Percentiles rank a stretch among this genome's conserved stretches.
phyloP scores from a whole-genome alignment of 1,139 yeast genomes.

The Nakaseomyces delphensis region DNA sequence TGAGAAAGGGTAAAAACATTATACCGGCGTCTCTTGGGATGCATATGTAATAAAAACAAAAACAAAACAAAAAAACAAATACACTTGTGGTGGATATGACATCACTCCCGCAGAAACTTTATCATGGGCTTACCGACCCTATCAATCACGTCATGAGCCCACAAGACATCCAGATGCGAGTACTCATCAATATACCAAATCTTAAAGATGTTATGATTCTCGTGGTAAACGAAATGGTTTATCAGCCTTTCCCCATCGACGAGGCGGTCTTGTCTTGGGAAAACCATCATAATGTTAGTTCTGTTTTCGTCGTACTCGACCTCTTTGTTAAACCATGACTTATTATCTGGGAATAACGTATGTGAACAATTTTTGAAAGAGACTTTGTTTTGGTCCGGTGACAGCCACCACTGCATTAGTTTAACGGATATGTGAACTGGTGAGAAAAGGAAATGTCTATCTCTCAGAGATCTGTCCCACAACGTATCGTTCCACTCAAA shows the following conservation, averaged over 20 bases:
- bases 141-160: slow-evolving; percentile 69
- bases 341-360: slow-evolving; percentile 26
- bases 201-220: slow-evolving; percentile 38
- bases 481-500: slow-evolving; percentile 77
- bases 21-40: no score
- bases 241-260: slow-evolving; percentile 52
- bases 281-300: slow-evolving; percentile 39
- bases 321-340: slow-evolving; percentile 24
- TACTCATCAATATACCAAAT: slow-evolving; percentile 44
- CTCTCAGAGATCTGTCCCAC: slow-evolving; percentile 65
- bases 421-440: slow-evolving; percentile 74
- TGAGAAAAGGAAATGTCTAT: slow-evolving; percentile 73
- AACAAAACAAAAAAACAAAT: not conserved
- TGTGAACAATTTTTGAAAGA: slow-evolving; percentile 27
- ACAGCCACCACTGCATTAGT: slow-evolving; percentile 88
- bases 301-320: slow-evolving; percentile 10
- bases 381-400: slow-evolving; percentile 18
- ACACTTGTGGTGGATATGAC: not conserved
- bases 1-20: no score
- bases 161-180: slow-evolving; percentile 82
- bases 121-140: slow-evolving; percentile 40
- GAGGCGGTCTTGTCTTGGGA: slow-evolving; percentile 47
- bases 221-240: slow-evolving; percentile 40
- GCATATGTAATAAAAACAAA: not conserved
- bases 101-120: not conserved